A percentile compares a stretch with the other conserved stretches of the same genome.
Conservation (phyloP, 495 filamentous ascomycete species). For the Hyaloscypha hepaticicola region DNA sequence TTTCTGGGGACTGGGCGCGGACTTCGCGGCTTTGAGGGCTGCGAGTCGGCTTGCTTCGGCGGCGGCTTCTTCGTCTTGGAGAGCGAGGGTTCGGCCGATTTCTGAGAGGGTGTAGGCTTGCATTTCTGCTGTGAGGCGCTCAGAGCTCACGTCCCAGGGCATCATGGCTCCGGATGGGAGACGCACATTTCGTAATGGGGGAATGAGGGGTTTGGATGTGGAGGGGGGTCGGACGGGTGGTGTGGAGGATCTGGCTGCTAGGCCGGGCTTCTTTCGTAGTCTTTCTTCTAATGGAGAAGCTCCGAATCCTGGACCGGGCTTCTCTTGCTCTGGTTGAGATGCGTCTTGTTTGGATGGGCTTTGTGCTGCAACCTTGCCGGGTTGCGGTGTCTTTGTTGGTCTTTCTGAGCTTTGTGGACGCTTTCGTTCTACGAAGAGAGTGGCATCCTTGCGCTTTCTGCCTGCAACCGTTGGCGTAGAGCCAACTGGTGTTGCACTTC, state of each 20-base stretch:
- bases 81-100: conserved; percentile 42
- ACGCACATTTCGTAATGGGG: conserved; percentile 13
- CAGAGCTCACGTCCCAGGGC: conserved; percentile 41
- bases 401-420: background rate
- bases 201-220: background rate
- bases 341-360: background rate
- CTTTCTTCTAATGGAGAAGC: background rate
- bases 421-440: conserved; percentile 47
- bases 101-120: conserved; percentile 48
- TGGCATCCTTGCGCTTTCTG: conserved; percentile 40
- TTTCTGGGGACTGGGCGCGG: conserved; percentile 21
- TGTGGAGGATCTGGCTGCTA: conserved; percentile 8
- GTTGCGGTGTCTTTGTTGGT: background rate
- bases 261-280: conserved; percentile 25
- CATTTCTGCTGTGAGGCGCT: conserved; percentile 48
- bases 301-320: background rate
- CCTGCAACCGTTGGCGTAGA: conserved; percentile 17
- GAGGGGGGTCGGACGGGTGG: background rate
- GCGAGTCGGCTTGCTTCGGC: conserved; percentile 18
- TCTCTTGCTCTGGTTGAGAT: background rate
- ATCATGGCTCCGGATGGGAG: conserved; percentile 43
- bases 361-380: background rate
- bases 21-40: conserved; percentile 1
- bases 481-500: conserved; percentile 30
- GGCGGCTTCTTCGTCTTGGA: conserved; percentile 19